Evolutionary conservation across 495 filamentous ascomycete species (phyloP), one percentile per base, ranked within the genome.

Genomic region (Pseudoneurospora amorphoporcata): DNA sequence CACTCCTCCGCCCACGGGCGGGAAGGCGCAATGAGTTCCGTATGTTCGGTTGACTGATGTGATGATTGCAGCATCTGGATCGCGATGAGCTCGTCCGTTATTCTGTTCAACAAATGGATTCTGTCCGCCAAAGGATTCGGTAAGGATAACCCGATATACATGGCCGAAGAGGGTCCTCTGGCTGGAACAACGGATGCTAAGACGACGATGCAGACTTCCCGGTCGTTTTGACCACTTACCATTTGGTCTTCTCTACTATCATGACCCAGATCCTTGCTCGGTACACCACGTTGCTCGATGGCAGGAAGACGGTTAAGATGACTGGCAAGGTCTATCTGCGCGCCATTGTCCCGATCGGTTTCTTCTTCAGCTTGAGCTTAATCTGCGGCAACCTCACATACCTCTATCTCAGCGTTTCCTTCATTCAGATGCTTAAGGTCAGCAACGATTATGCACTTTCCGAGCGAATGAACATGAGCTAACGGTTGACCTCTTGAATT

Each of bases 91-190:
- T 97, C 95, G 40, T 92, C 89, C 74, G 93, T 97, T 74, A 99
- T 99, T 77, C 84, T 98, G 58, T 99, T 97, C 91, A 98, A 99
- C 90, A 99, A 99, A 88, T 95, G 92, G 88, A 94, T 99, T 75
- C 88, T 98, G 70, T 89, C 92, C 77, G 92, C 88, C 38, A 87
- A 89, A 75, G 84, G 91, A 69, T 99, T 98, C 86, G 85, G 93
- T 95, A 87, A 90, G 92, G 83, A 70, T 65, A 41, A 68, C 23
- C 39, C 37, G 37, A 12, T 19, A 14, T 16, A 65, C 29, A 32
- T 65, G 5, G 29, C 29, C 53, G 12, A 32, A 23, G 29, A 19
- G 45, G 71, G 19, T 47, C 40, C 32, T 32, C 10, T 58, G 6
- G 5, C 35, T 35, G 39, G 41, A n/a, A 35, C 38, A n/a, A 69